Evolutionary conservation across 306 rosid species (phyloP).

Genomic region (Abrus pulchellus): DNA sequence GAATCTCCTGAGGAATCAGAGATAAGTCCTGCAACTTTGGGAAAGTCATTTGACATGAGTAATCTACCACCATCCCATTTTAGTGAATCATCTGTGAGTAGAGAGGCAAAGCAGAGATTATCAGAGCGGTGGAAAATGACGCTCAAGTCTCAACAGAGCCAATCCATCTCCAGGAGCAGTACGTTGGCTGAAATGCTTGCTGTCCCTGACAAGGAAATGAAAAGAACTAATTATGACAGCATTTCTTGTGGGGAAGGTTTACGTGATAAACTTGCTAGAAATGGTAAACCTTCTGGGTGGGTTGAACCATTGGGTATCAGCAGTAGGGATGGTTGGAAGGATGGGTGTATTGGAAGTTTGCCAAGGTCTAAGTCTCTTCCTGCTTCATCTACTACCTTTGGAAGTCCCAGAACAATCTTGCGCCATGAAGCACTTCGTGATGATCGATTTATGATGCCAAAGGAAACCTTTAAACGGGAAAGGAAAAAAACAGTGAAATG

Average conservation of each 20-base stretch:
- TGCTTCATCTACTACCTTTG: constrained; percentile 32
- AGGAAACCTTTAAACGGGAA: background rate
- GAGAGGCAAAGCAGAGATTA: constrained; percentile 39
- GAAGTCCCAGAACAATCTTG: constrained; percentile 35
- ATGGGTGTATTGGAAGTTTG: constrained; percentile 22
- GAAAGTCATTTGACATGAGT: background rate
- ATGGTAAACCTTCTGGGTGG: constrained; percentile 10
- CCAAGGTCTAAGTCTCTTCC: constrained; percentile 31
- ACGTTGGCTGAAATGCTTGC: constrained; percentile 41
- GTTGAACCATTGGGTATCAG: constrained; percentile 37
- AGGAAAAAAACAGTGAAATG: background rate
- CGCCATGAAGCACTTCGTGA: constrained; percentile 21
- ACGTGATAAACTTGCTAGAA: background rate
- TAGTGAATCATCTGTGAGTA: constrained; percentile 32
- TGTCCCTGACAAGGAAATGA: constrained; percentile 5
- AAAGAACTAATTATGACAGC: background rate
- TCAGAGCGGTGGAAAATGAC: constrained; percentile 36
- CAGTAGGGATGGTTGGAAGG: constrained; percentile 42
- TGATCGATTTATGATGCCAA: constrained; percentile 19
- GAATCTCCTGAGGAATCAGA: constrained; percentile 67
- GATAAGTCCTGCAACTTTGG: constrained; percentile 41
- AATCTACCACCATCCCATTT: background rate
- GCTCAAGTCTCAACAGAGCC: constrained; percentile 17
- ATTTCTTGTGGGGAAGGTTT: background rate
- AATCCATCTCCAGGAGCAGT: background rate